Evolutionary conservation across 2,329 filamentous ascomycete genomes (phyloP), one percentile per base, ranked within the genome.

Genomic region (Dothistroma septosporum): DNA sequence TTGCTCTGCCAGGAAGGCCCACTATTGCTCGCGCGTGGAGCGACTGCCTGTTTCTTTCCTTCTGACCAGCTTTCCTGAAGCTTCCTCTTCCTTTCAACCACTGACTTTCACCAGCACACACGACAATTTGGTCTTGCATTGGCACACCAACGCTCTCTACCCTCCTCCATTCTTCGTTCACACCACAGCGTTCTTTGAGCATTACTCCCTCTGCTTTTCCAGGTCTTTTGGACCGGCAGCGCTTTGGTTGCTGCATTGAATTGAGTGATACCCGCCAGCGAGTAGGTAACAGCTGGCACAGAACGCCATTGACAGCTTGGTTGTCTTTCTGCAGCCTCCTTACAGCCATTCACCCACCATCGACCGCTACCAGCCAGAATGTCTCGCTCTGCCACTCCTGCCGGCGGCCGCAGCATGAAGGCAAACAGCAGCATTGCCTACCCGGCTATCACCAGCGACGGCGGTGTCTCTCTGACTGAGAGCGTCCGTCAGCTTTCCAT

Each of bases 171-270:
- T 53, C 50, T 35, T 53, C 31, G 14, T 35, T 35, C 50, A 53
- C 50, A 21, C 16, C 50, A 35, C 50, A 53, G 50, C 50, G 24
- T 35, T 31, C 50, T 53, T 53, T 35, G 31, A 53, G 50, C 50
- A 53, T 53, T n/a, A 24, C 28, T 32, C 22, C 22, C 31, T 32
- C 50, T 53, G 11, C 24, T 35, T 21, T 33, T n/a, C n/a, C 47
- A 50, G 22, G 47, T 31, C 10, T 50, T 10, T 53, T 53, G 8
- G 31, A 19, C 31, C 50, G 11, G n/a, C 50, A 53, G 50, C 47
- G 9, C 31, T n/a, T 53, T 32, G 50, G 24, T 22, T 12, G 24
- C 24, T 21, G 48, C 24, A 24, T 28, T 28, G 24, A 28, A 28
- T 28, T 6, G 31, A 50, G 19, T 32, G 50, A 53, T 53, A 53